Evolutionary conservation across 1,284 basidiomycete species (phyloP), one percentile per base, ranked within the genome.

Genomic region (Wallemia hederae): DNA sequence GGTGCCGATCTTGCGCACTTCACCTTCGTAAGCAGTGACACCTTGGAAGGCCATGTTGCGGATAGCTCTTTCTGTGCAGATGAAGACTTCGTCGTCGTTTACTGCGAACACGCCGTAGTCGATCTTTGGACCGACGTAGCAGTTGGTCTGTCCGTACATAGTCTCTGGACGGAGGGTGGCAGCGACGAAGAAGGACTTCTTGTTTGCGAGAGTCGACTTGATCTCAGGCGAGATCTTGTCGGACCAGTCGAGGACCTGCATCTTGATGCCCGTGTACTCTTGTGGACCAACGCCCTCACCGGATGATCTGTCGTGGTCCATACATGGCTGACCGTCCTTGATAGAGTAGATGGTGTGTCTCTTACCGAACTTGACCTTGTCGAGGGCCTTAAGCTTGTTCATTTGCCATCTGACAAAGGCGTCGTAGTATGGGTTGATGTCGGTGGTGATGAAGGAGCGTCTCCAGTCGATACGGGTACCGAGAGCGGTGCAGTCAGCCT

Each of bases 101-200:
- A 81, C 79, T 59, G 85, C 81, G 70, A 84, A 98, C 26, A 97
- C 74, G 59, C 90, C 91, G 69, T 99, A 98, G 66, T 88, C 88
- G 74, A 98, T 82, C 59, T 75, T 72, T 0, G 88, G 82, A 34
- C 91, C 88, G 60, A 99, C 90, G 71, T 88, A 99, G 72, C 90
- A 94, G 71, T 98, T 97, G 11, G 92, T 98, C 74, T 98, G 92
- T 39, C 92, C 94, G 70, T 94, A 91, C 92, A 97, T 94, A 0
- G 94, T 99, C 74, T 99, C 94, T 0, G 94, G 90, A 58, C 94
- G 79, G 62, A 99, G 76, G 2, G 94, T 98, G 15, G 92, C 94
- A 58, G 94, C 90, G 26, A 97, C 86, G 69, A 99, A 75, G 73
- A 77, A 94, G 2, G 94, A 83, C 66, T 84, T 87, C 66, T 87